Conservation (phyloP, 2,329 filamentous ascomycete genomes). For the Ophiostoma perfectum region DNA sequence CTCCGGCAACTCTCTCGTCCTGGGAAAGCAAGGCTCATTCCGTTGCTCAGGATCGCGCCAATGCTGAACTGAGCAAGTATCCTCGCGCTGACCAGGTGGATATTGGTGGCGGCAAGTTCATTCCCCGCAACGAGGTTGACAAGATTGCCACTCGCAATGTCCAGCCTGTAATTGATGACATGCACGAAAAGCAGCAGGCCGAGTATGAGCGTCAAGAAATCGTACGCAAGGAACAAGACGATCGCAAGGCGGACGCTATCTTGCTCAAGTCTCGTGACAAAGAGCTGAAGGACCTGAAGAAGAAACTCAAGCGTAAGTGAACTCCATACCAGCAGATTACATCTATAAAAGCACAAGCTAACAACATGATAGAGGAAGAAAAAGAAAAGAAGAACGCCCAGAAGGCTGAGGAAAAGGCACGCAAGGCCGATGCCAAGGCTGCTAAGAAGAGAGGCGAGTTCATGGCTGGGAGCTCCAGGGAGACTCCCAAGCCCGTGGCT, state of each 20-base stretch:
- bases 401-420: conserved; percentile 43
- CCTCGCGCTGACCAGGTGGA: conserved; percentile 50
- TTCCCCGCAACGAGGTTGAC: conserved; percentile 73
- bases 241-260: conserved; percentile 35
- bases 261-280: conserved; percentile 46
- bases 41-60: conserved; percentile 60
- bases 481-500: neutral
- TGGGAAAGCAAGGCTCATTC: conserved; percentile 75
- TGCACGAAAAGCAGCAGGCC: conserved; percentile 69
- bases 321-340: neutral
- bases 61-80: conserved; percentile 52
- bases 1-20: conserved; percentile 61
- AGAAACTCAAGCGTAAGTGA: conserved; percentile 54
- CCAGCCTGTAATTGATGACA: conserved; percentile 79
- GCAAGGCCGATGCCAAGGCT: conserved; percentile 11
- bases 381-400: conserved; percentile 37
- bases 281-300: conserved; percentile 50
- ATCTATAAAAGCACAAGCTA: neutral
- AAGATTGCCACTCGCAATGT: conserved; percentile 70
- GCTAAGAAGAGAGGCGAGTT: conserved; percentile 5
- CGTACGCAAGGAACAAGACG: conserved; percentile 56
- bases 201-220: conserved; percentile 63
- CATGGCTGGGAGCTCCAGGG: neutral
- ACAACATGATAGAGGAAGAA: conserved; percentile 37
- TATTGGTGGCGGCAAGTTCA: conserved; percentile 74